phyloP scores from a whole-genome alignment of 306 rosid species.

The Castanea mollissima region DNA sequence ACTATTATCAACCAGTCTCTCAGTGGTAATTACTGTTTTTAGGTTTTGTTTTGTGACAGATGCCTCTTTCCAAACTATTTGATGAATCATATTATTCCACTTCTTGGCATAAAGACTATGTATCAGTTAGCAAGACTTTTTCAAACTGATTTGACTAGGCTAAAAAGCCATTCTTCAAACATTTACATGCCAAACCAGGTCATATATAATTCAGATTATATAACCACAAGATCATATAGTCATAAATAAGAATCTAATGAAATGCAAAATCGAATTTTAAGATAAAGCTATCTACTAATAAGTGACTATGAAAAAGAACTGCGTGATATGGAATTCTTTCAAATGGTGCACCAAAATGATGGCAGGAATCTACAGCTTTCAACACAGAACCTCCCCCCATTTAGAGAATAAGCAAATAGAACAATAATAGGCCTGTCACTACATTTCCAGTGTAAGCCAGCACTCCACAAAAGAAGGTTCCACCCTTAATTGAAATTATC shows the following conservation, averaged over 20 bases:
- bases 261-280: neutral
- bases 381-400: neutral
- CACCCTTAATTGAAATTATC: too few species aligned
- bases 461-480: neutral
- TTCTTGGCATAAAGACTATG: neutral
- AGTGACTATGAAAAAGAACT: neutral
- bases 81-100: neutral
- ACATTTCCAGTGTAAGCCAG: slow-evolving; percentile 11
- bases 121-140: neutral
- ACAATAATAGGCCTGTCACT: neutral
- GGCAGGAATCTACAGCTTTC: slow-evolving; percentile 15
- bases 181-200: neutral
- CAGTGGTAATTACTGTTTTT: neutral
- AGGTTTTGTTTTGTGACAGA: neutral
- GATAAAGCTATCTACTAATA: neutral
- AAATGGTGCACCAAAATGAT: neutral
- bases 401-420: neutral
- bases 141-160: neutral
- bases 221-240: neutral
- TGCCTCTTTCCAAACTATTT: neutral
- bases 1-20: neutral
- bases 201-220: neutral
- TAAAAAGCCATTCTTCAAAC: neutral
- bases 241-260: neutral
- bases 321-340: neutral